These are phyloP conservation scores for Hypericum androsaemum DNA, from an alignment of 345 rosid genomes.

Conservation along the genomic window DNA sequence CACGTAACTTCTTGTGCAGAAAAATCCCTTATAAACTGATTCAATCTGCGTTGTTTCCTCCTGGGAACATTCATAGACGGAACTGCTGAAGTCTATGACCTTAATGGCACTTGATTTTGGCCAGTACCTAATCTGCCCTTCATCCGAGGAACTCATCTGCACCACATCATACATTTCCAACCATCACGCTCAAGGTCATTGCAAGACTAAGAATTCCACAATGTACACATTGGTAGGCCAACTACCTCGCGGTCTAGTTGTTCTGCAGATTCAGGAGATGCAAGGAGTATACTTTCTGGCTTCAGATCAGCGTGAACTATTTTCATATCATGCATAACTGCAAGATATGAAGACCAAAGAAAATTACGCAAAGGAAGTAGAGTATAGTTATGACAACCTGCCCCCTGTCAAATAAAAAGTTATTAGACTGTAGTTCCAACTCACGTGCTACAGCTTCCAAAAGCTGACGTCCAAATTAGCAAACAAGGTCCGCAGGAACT, in stretches of 20 bases:
- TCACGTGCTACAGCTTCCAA: constrained; percentile 26
- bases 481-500: constrained; percentile 24
- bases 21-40: too few species aligned
- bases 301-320: constrained; percentile 22
- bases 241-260: constrained; percentile 19
- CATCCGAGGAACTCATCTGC: constrained; percentile 20
- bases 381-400: neutral
- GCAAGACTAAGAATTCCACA: constrained; percentile 4
- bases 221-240: neutral
- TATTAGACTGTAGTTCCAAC: constrained; percentile 13
- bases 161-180: constrained; percentile 8
- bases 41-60: too few species aligned
- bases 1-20: too few species aligned
- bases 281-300: constrained; percentile 24
- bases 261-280: constrained; percentile 15
- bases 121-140: constrained; percentile 17
- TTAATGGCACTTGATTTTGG: constrained; percentile 26
- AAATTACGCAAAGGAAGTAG: neutral
- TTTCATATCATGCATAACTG: constrained; percentile 27
- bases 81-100: constrained; percentile 25
- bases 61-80: constrained; percentile 18
- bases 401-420: neutral
- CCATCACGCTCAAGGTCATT: constrained; percentile 4
- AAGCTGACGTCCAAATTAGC: constrained; percentile 28
- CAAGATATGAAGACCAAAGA: constrained; percentile 15